A percentile compares a stretch with the other conserved stretches of the same genome.
phyloP scores from a whole-genome alignment of 2,329 filamentous ascomycete genomes.

The Cyanodermella asteris region DNA sequence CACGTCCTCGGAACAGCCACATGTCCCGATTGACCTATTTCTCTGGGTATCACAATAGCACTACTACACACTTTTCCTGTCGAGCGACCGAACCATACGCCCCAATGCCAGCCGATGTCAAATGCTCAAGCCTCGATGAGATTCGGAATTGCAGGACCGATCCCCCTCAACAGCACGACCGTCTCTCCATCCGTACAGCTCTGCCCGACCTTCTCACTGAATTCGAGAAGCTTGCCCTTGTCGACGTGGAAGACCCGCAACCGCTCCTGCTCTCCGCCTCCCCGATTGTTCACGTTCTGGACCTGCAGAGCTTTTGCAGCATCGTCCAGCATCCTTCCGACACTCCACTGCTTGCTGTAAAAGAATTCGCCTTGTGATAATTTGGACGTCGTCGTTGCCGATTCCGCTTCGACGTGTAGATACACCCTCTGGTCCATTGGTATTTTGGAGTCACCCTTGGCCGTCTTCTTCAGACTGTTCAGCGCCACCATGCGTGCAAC shows the following conservation, averaged over 20 bases:
- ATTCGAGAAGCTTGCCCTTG: constrained; percentile 66
- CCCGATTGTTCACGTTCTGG: constrained; percentile 64
- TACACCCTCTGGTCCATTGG: constrained; percentile 72
- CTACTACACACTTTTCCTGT: too few species aligned
- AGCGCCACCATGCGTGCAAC: constrained; percentile 46
- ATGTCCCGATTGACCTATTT: too few species aligned
- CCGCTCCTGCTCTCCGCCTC: constrained; percentile 52
- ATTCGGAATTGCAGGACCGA: constrained; percentile 53
- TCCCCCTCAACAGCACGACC: constrained; percentile 66
- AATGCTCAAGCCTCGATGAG: constrained; percentile 34
- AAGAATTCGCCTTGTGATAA: constrained; percentile 64
- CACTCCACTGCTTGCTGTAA: constrained; percentile 69
- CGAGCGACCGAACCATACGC: too few species aligned
- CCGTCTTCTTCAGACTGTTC: constrained; percentile 60
- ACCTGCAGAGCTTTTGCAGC: constrained; percentile 60
- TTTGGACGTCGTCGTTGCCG: constrained; percentile 64
- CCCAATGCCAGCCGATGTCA: too few species aligned
- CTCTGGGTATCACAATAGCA: too few species aligned
- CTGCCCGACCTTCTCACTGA: constrained; percentile 61
- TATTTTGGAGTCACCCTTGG: constrained; percentile 75
- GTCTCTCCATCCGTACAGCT: constrained; percentile 65
- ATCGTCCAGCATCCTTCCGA: constrained; percentile 60
- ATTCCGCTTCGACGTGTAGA: constrained; percentile 72
- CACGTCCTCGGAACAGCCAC: too few species aligned
- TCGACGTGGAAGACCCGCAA: constrained; percentile 85